phyloP scores from a whole-genome alignment of 345 rosid genomes.

The Linum trigynum region DNA sequence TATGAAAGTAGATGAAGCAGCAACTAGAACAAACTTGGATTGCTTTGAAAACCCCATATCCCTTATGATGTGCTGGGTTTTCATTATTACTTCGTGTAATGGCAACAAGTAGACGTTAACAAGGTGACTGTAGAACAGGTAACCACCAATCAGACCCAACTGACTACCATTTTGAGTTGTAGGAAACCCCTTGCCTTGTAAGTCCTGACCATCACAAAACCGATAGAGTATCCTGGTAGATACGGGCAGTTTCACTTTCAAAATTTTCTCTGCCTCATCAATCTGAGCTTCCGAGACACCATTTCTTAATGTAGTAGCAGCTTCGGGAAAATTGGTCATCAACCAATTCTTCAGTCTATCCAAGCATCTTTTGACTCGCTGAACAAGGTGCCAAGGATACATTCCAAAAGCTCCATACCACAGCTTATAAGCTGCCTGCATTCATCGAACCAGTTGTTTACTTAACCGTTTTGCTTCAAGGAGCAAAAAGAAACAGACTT shows the following conservation, averaged over 20 bases:
- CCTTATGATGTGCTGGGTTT: slow-evolving; percentile 26
- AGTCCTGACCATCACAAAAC: slow-evolving; percentile 70
- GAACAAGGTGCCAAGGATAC: slow-evolving; percentile 82
- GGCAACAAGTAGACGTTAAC: slow-evolving; percentile 71
- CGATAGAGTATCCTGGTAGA: slow-evolving; percentile 76
- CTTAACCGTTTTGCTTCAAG: neutral
- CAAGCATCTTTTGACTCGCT: slow-evolving; percentile 66
- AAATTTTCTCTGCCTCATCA: slow-evolving; percentile 33
- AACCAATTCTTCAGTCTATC: slow-evolving; percentile 60
- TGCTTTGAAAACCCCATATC: slow-evolving; percentile 16
- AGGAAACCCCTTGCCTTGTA: neutral
- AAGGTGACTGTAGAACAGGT: slow-evolving; percentile 32
- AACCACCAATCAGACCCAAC: slow-evolving; percentile 79
- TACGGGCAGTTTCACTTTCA: slow-evolving; percentile 61
- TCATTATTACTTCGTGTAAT: slow-evolving; percentile 34
- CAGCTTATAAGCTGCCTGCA: slow-evolving; percentile 45
- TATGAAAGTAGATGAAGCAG: slow-evolving; percentile 29
- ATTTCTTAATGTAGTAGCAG: slow-evolving; percentile 47
- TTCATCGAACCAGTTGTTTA: neutral
- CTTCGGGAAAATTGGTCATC: slow-evolving; percentile 57
- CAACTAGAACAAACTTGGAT: slow-evolving; percentile 43
- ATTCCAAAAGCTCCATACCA: slow-evolving; percentile 68
- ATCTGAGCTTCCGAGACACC: slow-evolving; percentile 74
- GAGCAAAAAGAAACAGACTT: neutral
- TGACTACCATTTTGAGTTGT: slow-evolving; percentile 1